These are phyloP conservation scores for Leersia perrieri DNA, from an alignment of 176 grass and related monocot species.

Conservation along the genomic window DNA sequence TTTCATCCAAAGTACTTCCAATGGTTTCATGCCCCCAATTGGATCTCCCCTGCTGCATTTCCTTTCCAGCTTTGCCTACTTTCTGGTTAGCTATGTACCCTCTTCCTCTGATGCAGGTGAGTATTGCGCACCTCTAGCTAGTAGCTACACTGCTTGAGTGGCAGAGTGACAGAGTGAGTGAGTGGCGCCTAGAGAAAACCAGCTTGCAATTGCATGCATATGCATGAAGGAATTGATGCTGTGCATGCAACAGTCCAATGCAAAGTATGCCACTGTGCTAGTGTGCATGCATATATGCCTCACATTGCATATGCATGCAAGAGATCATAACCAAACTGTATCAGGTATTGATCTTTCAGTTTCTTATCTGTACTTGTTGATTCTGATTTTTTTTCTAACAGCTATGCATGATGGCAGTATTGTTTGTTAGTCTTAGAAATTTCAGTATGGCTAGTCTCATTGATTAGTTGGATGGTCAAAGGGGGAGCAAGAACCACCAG, in stretches of 20 bases:
- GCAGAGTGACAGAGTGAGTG: neutral
- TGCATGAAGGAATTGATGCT: neutral
- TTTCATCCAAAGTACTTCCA: constrained; percentile 27
- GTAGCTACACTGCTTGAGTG: no score
- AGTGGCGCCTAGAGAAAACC: constrained; percentile 17
- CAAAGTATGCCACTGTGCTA: neutral
- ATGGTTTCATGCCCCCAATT: constrained; percentile 30
- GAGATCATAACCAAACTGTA: neutral
- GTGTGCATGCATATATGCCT: neutral
- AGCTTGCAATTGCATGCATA: constrained; percentile 4
- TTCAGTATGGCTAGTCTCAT: neutral
- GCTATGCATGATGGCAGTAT: neutral
- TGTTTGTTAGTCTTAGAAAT: neutral
- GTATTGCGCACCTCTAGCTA: no score
- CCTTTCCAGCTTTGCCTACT: constrained; percentile 14
- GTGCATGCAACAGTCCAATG: neutral
- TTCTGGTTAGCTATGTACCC: neutral
- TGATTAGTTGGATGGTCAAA: constrained; percentile 33
- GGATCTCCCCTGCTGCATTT: constrained; percentile 1
- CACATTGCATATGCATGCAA: neutral
- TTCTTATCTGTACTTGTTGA: neutral
- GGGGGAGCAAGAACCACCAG: neutral
- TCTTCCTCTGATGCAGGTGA: no score
- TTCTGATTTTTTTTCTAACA: neutral
- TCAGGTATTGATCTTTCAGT: neutral